Evolutionary conservation across 495 filamentous ascomycete species (phyloP).

Genomic region (Hypoxylon cercidicola): DNA sequence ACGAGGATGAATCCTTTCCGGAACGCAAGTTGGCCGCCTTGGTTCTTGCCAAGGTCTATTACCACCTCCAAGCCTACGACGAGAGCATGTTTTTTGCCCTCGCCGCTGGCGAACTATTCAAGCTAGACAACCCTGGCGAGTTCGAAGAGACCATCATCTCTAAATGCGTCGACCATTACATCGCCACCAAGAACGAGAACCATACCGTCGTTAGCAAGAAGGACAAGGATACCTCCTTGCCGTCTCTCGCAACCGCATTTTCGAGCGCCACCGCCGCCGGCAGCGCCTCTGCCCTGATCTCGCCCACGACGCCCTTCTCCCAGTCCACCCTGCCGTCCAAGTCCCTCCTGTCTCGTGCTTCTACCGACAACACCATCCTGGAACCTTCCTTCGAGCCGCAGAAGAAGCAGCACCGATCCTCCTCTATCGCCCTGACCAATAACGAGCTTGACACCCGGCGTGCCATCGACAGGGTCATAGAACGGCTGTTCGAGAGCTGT

Average conservation of each 20-base stretch:
- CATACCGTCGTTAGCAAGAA: constrained; percentile 62
- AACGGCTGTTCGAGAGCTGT: constrained; percentile 91
- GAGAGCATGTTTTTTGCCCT: constrained; percentile 99
- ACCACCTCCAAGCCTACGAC: constrained; percentile 97
- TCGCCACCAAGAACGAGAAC: constrained; percentile 80
- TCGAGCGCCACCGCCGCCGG: constrained; percentile 67
- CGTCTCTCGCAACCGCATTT: constrained; percentile 80
- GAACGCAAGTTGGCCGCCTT: constrained; percentile 94
- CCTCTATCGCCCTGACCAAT: constrained; percentile 56
- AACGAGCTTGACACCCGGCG: constrained; percentile 64
- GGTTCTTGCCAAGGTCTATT: constrained; percentile 97
- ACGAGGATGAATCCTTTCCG: constrained; percentile 94
- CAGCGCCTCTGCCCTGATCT: constrained; percentile 77
- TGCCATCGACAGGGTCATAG: constrained; percentile 82
- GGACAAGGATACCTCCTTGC: constrained; percentile 63
- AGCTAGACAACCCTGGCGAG: constrained; percentile 89
- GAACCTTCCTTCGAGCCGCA: constrained; percentile 65
- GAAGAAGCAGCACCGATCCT: constrained; percentile 64
- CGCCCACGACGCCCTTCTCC: constrained; percentile 92
- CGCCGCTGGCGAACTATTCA: constrained; percentile 93
- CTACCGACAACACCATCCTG: constrained; percentile 69
- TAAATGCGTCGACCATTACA: constrained; percentile 98
- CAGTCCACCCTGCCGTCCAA: constrained; percentile 90
- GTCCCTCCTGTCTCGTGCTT: constrained; percentile 80
- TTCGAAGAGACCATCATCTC: constrained; percentile 99